A percentile compares a stretch with the other conserved stretches of the same genome.
Conservation (phyloP, 23 red algal genomes). For the Cyanidioschyzon merolae region DNA sequence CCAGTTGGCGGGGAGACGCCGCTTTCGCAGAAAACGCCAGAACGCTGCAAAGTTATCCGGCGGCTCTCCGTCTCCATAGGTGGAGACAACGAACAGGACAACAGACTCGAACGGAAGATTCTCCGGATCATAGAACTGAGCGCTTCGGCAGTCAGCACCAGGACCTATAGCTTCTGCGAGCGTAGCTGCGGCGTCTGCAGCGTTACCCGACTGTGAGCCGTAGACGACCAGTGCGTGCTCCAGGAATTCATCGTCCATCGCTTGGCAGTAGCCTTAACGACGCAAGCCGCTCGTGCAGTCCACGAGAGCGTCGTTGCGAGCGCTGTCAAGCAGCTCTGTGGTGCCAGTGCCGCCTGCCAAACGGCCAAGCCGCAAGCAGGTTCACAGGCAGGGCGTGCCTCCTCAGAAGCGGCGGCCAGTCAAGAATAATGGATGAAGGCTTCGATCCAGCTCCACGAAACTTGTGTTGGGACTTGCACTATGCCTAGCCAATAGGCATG, state of each 20-base stretch:
- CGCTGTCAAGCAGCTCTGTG: too few relatives aligned
- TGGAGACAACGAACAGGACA: slow-evolving; percentile 13
- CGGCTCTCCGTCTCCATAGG: slow-evolving; percentile 11
- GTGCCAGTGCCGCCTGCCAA: too few relatives aligned
- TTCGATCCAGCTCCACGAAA: too few relatives aligned
- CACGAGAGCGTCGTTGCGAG: too few relatives aligned
- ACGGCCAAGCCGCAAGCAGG: too few relatives aligned
- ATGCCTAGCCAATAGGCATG: too few relatives aligned
- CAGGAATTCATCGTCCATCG: neutral
- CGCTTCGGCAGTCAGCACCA: neutral
- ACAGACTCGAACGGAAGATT: neutral
- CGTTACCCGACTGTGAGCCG: slow-evolving; percentile 4
- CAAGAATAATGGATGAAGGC: too few relatives aligned
- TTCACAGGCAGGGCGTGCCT: too few relatives aligned
- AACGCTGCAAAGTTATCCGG: slow-evolving; percentile 13
- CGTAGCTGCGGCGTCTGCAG: neutral
- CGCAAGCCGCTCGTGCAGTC: too few relatives aligned
- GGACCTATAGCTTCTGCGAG: neutral
- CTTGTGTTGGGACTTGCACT: too few relatives aligned
- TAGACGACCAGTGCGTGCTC: neutral
- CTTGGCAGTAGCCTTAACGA: too few relatives aligned
- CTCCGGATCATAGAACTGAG: neutral
- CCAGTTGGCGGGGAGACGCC: slow-evolving; percentile 18
- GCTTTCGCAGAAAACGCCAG: neutral
- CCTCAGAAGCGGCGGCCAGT: too few relatives aligned